Evolutionary conservation across 176 grass and related monocot genomes (phyloP).

Genomic region (Melocanna baccifera): DNA sequence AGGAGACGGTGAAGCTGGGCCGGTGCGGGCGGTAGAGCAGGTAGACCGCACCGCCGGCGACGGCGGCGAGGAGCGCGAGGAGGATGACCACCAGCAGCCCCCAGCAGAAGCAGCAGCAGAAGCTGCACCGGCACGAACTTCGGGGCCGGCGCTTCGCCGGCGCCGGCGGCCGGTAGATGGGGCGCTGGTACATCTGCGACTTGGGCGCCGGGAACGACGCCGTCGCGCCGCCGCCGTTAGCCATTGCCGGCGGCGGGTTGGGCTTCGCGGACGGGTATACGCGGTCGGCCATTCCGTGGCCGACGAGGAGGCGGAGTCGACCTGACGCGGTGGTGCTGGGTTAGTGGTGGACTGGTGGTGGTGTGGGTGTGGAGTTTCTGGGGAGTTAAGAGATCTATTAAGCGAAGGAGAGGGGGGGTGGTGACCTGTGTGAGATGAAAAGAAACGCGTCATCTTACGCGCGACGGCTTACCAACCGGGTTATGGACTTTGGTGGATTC

Average conservation of each 20-base stretch:
- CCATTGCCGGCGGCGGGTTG: conserved; percentile 47
- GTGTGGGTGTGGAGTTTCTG: conserved; percentile 2
- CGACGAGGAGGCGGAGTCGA: not conserved
- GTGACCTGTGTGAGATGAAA: conserved; percentile 12
- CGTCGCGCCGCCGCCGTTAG: conserved; percentile 4
- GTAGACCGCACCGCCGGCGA: conserved; percentile 66
- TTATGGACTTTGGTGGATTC: too few species aligned
- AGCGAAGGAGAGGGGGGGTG: conserved; percentile 12
- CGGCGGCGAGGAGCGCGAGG: conserved; percentile 55
- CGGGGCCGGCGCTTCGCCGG: conserved; percentile 35
- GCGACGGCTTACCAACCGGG: conserved; percentile 31
- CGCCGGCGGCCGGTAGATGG: conserved; percentile 56
- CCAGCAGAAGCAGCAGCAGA: conserved; percentile 79
- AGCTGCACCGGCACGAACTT: conserved; percentile 54
- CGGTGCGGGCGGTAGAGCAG: conserved; percentile 82
- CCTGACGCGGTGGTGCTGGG: not conserved
- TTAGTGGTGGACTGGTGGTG: not conserved
- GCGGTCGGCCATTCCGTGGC: conserved; percentile 62
- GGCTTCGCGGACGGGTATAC: conserved; percentile 73
- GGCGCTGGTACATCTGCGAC: conserved; percentile 74
- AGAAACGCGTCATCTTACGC: conserved; percentile 56
- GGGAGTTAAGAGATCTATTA: conserved; percentile 37
- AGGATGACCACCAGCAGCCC: conserved; percentile 44
- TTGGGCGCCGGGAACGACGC: conserved; percentile 49
- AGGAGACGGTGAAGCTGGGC: conserved; percentile 64